These are phyloP conservation scores for Houttuynia cordata DNA, from an alignment of 164 flowering plant species.

Conservation along the genomic window DNA sequence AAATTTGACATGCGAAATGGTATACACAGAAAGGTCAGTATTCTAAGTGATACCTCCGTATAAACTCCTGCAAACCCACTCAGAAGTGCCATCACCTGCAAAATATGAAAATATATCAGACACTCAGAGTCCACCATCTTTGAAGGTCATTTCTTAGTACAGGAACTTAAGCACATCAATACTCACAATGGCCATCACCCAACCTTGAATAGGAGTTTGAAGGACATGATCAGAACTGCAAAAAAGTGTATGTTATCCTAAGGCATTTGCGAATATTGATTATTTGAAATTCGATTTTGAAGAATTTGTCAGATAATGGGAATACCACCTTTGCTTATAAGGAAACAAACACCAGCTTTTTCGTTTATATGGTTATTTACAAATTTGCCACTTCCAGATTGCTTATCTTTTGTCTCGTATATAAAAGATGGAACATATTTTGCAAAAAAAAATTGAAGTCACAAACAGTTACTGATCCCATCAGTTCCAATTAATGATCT, in stretches of 20 bases:
- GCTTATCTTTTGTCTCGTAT: too few relatives aligned
- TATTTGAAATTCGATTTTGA: not conserved
- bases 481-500: too few relatives aligned
- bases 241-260: constrained; percentile 2
- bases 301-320: not conserved
- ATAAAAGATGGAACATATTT: too few relatives aligned
- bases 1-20: not conserved
- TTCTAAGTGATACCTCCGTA: constrained; percentile 68
- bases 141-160: not conserved
- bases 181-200: constrained; percentile 98
- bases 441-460: too few relatives aligned
- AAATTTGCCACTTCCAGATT: too few relatives aligned
- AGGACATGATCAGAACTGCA: constrained; percentile 95
- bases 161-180: not conserved
- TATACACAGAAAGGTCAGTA: not conserved
- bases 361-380: too few relatives aligned
- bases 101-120: constrained; percentile 1
- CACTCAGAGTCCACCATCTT: not conserved
- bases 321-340: too few relatives aligned
- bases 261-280: not conserved
- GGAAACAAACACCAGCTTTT: too few relatives aligned
- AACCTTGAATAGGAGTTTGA: constrained; percentile 83
- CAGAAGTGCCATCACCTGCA: constrained; percentile 92
- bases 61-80: constrained; percentile 99
- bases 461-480: too few relatives aligned